Conservation (phyloP, 2,329 filamentous ascomycete genomes). For the Diaporthe helianthi region DNA sequence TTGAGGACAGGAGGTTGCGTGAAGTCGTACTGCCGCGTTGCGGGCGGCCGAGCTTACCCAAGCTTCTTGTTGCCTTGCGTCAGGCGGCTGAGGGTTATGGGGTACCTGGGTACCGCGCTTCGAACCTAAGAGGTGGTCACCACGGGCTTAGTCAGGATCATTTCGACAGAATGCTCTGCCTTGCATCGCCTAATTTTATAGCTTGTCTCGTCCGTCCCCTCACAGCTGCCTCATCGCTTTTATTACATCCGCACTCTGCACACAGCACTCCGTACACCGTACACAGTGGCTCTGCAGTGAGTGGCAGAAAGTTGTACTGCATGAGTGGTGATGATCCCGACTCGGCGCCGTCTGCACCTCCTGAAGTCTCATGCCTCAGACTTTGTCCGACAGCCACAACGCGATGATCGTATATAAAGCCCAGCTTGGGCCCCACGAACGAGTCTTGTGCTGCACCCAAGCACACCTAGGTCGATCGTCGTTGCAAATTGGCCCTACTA, state of each 20-base stretch:
- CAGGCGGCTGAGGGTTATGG: constrained; percentile 17
- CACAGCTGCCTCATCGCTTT: too few relatives aligned
- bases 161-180: too few relatives aligned
- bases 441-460: background rate
- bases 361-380: background rate
- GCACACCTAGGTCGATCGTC: too few relatives aligned
- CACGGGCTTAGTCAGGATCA: background rate
- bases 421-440: background rate
- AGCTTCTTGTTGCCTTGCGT: constrained; percentile 47
- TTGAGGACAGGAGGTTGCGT: constrained; percentile 6
- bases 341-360: background rate
- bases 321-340: background rate
- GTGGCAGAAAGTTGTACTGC: background rate
- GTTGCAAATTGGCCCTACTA: background rate
- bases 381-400: constrained; percentile 7
- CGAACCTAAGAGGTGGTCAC: background rate
- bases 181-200: too few relatives aligned
- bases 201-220: too few relatives aligned
- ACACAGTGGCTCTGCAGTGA: too few relatives aligned
- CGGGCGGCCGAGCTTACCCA: constrained; percentile 44
- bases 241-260: too few relatives aligned
- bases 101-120: background rate
- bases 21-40: constrained; percentile 22
- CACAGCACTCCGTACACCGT: too few relatives aligned
- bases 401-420: constrained; percentile 12